Evolutionary conservation across 2,329 filamentous ascomycete genomes (phyloP).

Genomic region (Cryphonectria parasitica): DNA sequence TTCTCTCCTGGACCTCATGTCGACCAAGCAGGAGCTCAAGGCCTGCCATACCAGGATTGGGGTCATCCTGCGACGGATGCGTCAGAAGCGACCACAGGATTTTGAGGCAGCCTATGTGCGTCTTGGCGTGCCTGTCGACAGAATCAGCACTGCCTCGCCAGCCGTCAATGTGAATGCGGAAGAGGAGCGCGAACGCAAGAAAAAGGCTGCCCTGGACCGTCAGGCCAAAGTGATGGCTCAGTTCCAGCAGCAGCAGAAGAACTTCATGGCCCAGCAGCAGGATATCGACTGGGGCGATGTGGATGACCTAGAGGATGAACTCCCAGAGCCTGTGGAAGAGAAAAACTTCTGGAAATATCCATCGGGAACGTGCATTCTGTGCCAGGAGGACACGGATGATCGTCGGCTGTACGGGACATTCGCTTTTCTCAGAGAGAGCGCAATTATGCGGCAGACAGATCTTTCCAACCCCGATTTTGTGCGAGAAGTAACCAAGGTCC

Average conservation of each 20-base stretch:
- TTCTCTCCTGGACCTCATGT: conserved; percentile 64
- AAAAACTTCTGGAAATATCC: conserved; percentile 89
- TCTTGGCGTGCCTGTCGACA: conserved; percentile 72
- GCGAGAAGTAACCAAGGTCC: conserved; percentile 78
- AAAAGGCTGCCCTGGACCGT: conserved; percentile 84
- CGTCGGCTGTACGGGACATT: conserved; percentile 90
- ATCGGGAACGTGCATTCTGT: conserved; percentile 89
- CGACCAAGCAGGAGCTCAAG: conserved; percentile 74
- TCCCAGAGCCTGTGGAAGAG: conserved; percentile 60
- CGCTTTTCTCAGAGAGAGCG: conserved; percentile 83
- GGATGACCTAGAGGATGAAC: conserved; percentile 74
- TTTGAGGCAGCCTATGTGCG: conserved; percentile 71
- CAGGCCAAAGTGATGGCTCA: conserved; percentile 97
- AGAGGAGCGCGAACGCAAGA: conserved; percentile 80
- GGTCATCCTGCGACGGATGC: conserved; percentile 81
- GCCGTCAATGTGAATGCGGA: conserved; percentile 66
- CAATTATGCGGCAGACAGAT: conserved; percentile 84
- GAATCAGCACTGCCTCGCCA: conserved; percentile 82
- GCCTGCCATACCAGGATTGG: conserved; percentile 83
- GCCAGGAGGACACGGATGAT: conserved; percentile 94
- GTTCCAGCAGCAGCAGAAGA: conserved; percentile 96
- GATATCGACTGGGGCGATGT: conserved; percentile 86
- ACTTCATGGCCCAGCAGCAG: conserved; percentile 88
- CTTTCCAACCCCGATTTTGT: conserved; percentile 82
- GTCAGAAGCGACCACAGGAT: conserved; percentile 74